phyloP scores from a whole-genome alignment of 345 rosid species.

The Camelina laxa region DNA sequence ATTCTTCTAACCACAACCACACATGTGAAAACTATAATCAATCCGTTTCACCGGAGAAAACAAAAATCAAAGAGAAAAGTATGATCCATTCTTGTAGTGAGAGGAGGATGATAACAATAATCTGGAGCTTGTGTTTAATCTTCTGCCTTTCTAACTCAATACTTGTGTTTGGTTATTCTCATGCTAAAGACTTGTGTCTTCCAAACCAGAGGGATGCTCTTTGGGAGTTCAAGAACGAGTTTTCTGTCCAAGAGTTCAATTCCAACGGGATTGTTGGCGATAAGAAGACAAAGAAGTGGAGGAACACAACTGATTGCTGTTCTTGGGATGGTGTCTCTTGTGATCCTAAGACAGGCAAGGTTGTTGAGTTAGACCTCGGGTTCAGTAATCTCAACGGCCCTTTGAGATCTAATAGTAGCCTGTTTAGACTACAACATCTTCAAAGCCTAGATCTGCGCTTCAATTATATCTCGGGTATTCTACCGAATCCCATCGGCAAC shows the following conservation, averaged over 20 bases:
- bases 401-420: slow-evolving; percentile 14
- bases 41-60: background rate
- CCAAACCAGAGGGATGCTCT: slow-evolving; percentile 35
- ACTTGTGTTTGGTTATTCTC: slow-evolving; percentile 13
- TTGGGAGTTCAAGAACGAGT: slow-evolving; percentile 28
- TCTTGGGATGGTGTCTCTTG: slow-evolving; percentile 39
- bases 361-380: slow-evolving; percentile 10
- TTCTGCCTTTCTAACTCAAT: background rate
- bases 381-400: slow-evolving; percentile 16
- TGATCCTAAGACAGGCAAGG: slow-evolving; percentile 24
- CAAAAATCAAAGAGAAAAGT: background rate
- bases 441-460: background rate
- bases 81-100: slow-evolving; percentile 3
- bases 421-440: slow-evolving; percentile 16
- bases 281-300: slow-evolving; percentile 27
- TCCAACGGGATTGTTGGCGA: background rate
- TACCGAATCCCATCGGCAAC: slow-evolving; percentile 36
- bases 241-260: background rate
- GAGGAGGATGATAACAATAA: background rate
- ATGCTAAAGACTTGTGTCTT: slow-evolving; percentile 1
- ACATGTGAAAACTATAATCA: no score
- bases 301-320: slow-evolving; percentile 24
- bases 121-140: slow-evolving; percentile 13
- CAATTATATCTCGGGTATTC: slow-evolving; percentile 25
- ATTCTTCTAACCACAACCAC: no score